Evolutionary conservation across 371 early-diverging fungal species (phyloP).

Genomic region (Mucor sp.): DNA sequence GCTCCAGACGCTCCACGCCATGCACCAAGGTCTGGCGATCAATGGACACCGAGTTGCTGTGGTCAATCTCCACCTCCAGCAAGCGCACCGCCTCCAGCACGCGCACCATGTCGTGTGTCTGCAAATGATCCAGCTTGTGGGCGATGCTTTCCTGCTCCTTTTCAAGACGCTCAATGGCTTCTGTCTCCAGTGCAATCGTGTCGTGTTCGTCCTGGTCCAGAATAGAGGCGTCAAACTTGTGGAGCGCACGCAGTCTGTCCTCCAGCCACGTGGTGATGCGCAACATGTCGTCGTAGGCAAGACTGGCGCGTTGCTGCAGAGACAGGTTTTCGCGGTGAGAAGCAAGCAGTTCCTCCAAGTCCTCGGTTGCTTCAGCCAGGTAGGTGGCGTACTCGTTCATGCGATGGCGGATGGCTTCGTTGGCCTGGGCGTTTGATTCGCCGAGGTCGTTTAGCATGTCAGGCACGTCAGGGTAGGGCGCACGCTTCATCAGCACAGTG

Average conservation of each 20-base stretch:
- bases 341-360: conserved; percentile 35
- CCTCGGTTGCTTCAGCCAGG: conserved; percentile 31
- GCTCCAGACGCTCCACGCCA: conserved; percentile 36
- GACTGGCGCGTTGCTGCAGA: conserved; percentile 39
- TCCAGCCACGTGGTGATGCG: conserved; percentile 46
- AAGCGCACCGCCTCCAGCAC: conserved; percentile 25
- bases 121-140: conserved; percentile 29
- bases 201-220: conserved; percentile 25
- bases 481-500: conserved; percentile 26
- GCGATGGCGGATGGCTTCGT: conserved; percentile 18
- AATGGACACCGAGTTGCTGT: conserved; percentile 35
- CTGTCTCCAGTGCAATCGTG: conserved; percentile 20
- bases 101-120: conserved; percentile 31
- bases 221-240: conserved; percentile 26
- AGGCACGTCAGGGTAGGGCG: conserved; percentile 33
- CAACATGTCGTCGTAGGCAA: conserved; percentile 43
- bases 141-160: conserved; percentile 33
- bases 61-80: conserved; percentile 44
- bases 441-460: conserved; percentile 8
- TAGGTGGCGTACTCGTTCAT: conserved; percentile 26
- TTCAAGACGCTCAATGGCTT: conserved; percentile 31
- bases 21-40: conserved; percentile 36
- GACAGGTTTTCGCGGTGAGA: conserved; percentile 41
- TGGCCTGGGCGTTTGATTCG: conserved; percentile 16
- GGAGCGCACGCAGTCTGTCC: conserved; percentile 26